phyloP scores from a whole-genome alignment of 2,329 filamentous ascomycete genomes.

The Scortechinia acanthostroma region DNA sequence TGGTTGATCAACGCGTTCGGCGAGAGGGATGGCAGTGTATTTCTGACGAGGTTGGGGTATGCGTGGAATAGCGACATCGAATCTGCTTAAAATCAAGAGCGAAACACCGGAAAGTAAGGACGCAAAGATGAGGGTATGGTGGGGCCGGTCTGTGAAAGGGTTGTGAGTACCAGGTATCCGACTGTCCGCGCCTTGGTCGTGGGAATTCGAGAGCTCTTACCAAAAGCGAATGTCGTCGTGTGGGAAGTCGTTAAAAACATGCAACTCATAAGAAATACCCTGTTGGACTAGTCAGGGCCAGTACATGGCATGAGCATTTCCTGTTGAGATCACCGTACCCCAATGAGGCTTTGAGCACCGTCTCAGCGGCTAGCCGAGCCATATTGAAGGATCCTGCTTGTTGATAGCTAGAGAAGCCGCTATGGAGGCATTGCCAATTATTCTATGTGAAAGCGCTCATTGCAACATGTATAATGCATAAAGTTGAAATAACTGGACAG shows the following conservation, averaged over 20 bases:
- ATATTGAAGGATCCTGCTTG: not conserved
- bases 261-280: not conserved
- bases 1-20: not conserved
- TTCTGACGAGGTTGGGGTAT: not conserved
- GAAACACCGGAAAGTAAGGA: not conserved
- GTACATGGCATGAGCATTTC: not conserved
- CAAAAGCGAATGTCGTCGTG: not conserved
- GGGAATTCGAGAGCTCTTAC: no score
- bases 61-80: not conserved
- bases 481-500: not conserved
- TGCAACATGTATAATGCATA: not conserved
- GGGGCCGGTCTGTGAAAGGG: not conserved
- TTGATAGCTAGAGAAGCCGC: not conserved
- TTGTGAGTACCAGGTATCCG: not conserved
- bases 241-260: not conserved
- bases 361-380: not conserved
- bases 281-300: not conserved
- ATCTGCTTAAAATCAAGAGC: not conserved
- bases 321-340: not conserved
- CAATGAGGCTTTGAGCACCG: not conserved
- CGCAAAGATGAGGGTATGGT: not conserved
- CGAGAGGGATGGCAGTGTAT: not conserved
- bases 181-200: not conserved
- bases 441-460: not conserved
- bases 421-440: not conserved